These are phyloP conservation scores for Zygnema cylindricum DNA, from an alignment of 139 green algal species.

Conservation along the genomic window DNA sequence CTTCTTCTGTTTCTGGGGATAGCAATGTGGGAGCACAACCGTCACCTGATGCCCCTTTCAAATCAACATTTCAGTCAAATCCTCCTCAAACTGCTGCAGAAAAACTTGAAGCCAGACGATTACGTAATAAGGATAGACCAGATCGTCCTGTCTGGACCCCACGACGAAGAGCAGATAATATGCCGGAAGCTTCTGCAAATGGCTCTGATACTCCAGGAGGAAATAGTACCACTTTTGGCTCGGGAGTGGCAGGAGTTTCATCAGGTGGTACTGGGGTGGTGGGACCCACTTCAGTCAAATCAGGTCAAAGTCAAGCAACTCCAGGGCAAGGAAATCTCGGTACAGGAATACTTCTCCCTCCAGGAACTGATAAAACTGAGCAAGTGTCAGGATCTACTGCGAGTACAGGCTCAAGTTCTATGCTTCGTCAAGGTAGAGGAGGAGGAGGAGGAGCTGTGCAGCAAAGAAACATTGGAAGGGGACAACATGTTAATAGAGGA, in stretches of 20 bases:
- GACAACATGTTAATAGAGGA: not conserved
- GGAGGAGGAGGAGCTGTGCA: not conserved
- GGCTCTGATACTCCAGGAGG: not conserved
- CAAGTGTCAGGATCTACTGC: no score
- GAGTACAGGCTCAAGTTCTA: not conserved
- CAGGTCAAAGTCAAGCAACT: not conserved
- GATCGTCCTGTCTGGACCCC: conserved; percentile 53
- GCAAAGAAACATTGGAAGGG: not conserved
- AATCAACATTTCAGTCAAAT: no score
- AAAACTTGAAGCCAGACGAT: conserved; percentile 16
- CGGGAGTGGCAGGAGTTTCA: not conserved
- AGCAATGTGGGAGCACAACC: not conserved
- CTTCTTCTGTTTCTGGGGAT: not conserved
- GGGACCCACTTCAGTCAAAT: not conserved
- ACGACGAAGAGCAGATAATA: not conserved
- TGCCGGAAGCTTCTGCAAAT: not conserved
- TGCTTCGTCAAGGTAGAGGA: not conserved
- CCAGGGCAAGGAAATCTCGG: no score
- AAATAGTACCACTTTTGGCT: not conserved
- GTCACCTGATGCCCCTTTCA: no score
- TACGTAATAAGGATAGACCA: conserved; percentile 55
- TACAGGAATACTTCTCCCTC: not conserved
- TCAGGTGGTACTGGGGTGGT: not conserved
- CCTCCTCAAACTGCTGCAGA: not conserved
- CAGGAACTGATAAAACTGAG: no score